Evolutionary conservation across 352 stramenopile species (phyloP), one percentile per base, ranked within the genome.

Genomic region (Phytophthora sp.): DNA sequence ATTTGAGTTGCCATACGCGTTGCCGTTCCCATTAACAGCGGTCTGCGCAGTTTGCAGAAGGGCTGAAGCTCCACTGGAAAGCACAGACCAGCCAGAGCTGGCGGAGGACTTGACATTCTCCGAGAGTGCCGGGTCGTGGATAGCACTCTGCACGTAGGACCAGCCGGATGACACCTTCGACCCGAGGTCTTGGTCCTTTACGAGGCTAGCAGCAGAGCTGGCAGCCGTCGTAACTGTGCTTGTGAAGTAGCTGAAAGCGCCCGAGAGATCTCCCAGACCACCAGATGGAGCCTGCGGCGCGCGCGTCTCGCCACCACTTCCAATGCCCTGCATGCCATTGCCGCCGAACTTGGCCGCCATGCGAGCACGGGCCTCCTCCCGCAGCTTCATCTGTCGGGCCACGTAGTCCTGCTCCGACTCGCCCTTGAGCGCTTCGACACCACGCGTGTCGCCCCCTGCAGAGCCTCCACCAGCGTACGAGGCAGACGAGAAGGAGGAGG

Each of bases 71-170:
- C 80, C 79, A 32, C 61, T 89, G 17, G 86, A 87, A 46, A 94
- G 72, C 59, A 71, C 72, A 5, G 84, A 93, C 86, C 86, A 94
- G 26, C 86, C 77, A 10, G 80, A 85, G 7, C 84, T 79, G 5
- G 86, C 86, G 4, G 82, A 92, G n/a, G 82, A 86, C 75, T 93
- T 94, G 57, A 94, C 84, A 41, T 90, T 90, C 15, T 82, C 59
- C 27, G 76, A 80, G 15, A 94, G 62, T 30, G 82, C 79, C 3
- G 86, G 86, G 56, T 93, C 86, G 12, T 77, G 74, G 20, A 93
- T 84, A 23, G 80, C 88, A 54, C 69, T 89, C 51, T 91, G 82
- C 18, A 94, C 75, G 39, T 82, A 89, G 12, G 76, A 92, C 86
- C 86, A 94, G 17, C 83, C 74, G 2, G 82, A 89, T 9, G 83